These are phyloP conservation scores for Neurospora sp. DNA, from an alignment of 495 filamentous ascomycete species.

Conservation along the genomic window DNA sequence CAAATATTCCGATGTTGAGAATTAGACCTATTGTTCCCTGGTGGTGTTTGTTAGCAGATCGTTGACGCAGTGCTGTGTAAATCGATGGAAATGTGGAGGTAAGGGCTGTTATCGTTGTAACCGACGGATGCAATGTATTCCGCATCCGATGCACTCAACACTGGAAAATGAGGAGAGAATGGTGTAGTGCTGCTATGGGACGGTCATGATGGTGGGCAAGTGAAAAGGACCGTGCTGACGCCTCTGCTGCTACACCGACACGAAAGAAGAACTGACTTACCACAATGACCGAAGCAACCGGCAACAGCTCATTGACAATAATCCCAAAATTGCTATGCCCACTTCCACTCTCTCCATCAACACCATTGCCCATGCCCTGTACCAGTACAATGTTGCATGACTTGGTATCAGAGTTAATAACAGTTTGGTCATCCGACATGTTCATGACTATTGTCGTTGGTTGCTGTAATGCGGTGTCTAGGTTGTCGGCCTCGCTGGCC, in stretches of 20 bases:
- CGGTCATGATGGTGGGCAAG: not conserved
- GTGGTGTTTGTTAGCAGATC: not conserved
- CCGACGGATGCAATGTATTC: not conserved
- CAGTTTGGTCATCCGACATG: not conserved
- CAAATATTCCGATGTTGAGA: conserved; percentile 15
- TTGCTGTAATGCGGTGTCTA: not conserved
- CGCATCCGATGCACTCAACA: not conserved
- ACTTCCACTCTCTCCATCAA: not conserved
- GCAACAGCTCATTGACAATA: not conserved
- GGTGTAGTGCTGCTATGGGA: not conserved
- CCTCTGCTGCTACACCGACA: not conserved
- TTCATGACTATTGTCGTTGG: not conserved
- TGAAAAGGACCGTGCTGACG: not conserved
- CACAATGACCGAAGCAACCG: not conserved
- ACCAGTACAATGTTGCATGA: not conserved
- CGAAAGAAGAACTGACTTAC: not conserved
- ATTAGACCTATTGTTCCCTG: conserved; percentile 17
- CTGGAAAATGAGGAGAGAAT: not conserved
- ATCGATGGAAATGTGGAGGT: not conserved
- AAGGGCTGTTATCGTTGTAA: not conserved
- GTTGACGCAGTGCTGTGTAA: too few relatives aligned
- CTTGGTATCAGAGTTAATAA: not conserved
- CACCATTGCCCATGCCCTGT: not conserved
- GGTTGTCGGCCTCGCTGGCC: not conserved
- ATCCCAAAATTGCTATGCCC: not conserved